phyloP scores from a whole-genome alignment of 768 basidiomycete genomes.

The Paxillus ammoniavirescens region DNA sequence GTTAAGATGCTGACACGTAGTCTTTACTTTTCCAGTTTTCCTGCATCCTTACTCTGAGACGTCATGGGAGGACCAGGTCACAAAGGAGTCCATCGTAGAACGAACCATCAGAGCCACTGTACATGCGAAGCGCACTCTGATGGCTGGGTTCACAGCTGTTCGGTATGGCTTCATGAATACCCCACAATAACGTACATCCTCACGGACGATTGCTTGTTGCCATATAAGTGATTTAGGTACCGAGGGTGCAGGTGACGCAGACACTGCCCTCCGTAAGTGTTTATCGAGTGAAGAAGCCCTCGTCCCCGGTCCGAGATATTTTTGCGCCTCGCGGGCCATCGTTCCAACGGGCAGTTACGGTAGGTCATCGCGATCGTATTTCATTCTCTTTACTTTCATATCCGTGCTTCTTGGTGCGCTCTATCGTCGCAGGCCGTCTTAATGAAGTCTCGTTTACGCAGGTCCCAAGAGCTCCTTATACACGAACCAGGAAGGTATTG shows the following conservation, averaged over 20 bases:
- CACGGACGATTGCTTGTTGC: background rate
- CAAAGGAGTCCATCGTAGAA: slow-evolving; percentile 55
- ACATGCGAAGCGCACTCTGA: slow-evolving; percentile 54
- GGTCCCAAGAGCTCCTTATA: slow-evolving; percentile 53
- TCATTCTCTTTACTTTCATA: slow-evolving; percentile 3
- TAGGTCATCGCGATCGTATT: slow-evolving; percentile 15
- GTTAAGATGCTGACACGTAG: background rate
- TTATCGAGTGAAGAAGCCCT: slow-evolving; percentile 45
- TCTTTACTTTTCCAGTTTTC: slow-evolving; percentile 41
- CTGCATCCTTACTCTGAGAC: slow-evolving; percentile 60
- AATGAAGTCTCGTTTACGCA: slow-evolving; percentile 17
- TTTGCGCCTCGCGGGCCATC: slow-evolving; percentile 58
- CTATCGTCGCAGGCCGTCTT: background rate
- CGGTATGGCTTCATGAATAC: slow-evolving; percentile 35
- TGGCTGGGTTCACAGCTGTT: slow-evolving; percentile 65
- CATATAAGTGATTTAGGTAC: slow-evolving; percentile 59
- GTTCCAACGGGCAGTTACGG: slow-evolving; percentile 64
- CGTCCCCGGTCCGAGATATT: slow-evolving; percentile 63
- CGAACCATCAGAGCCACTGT: slow-evolving; percentile 59
- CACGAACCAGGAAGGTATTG: slow-evolving; percentile 48
- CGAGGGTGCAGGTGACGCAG: slow-evolving; percentile 63
- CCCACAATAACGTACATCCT: background rate
- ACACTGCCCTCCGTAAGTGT: slow-evolving; percentile 56
- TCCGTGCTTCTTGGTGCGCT: slow-evolving; percentile 1
- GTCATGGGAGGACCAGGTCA: slow-evolving; percentile 61